Evolutionary conservation across 2,329 filamentous ascomycete species (phyloP).

Genomic region (Aspergillus ochraceoroseus): DNA sequence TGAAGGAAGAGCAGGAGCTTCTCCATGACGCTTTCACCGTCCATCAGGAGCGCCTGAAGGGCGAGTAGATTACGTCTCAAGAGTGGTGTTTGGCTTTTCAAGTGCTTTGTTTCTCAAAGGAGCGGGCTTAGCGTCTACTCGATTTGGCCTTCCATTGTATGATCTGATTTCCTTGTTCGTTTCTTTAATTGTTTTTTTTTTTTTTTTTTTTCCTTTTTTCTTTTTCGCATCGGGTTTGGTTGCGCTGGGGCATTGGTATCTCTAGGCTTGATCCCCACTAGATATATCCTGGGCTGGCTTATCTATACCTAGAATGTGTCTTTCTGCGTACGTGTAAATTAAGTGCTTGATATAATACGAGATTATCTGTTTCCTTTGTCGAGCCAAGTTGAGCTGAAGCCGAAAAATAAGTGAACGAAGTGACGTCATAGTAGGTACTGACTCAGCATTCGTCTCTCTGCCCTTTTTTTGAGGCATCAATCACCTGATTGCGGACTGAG

Average conservation of each 20-base stretch:
- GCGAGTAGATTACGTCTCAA: constrained; percentile 47
- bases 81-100: constrained; percentile 20
- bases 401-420: too few species aligned
- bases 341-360: constrained; percentile 22
- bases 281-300: constrained; percentile 16
- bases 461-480: constrained; percentile 14
- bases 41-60: constrained; percentile 62
- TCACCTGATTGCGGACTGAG: constrained; percentile 18
- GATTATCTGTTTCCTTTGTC: constrained; percentile 6
- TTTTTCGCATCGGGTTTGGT: constrained; percentile 19
- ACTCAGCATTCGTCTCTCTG: constrained; percentile 9
- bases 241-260: constrained; percentile 23
- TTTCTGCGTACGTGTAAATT: constrained; percentile 24
- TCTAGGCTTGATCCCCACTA: constrained; percentile 13
- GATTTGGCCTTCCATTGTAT: constrained; percentile 27
- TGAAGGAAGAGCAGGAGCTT: constrained; percentile 88
- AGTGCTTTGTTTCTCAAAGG: constrained; percentile 25
- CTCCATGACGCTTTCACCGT: constrained; percentile 61
- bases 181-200: constrained; percentile 21
- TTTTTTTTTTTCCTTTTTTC: constrained; percentile 13
- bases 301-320: constrained; percentile 30
- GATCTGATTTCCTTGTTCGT: constrained; percentile 9
- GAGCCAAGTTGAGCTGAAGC: too few species aligned
- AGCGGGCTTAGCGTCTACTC: constrained; percentile 27
- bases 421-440: constrained; percentile 16